Evolutionary conservation across 2,329 filamentous ascomycete species (phyloP).

Genomic region (Biscogniauxia sp.): DNA sequence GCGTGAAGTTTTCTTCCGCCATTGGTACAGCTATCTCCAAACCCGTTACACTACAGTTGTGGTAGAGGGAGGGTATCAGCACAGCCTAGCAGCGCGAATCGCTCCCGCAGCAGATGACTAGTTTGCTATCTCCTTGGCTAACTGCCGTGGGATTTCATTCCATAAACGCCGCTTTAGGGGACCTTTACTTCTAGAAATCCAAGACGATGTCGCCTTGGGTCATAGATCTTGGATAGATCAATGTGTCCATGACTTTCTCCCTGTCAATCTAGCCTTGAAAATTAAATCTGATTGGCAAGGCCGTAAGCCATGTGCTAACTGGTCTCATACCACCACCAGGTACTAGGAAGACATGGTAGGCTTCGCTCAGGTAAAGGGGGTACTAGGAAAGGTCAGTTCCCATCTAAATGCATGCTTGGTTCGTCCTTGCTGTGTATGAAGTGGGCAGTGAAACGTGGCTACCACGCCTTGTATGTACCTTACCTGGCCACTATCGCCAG

Average conservation of each 20-base stretch:
- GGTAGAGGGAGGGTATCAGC: slow-evolving; percentile 15
- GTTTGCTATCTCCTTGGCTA: slow-evolving; percentile 1
- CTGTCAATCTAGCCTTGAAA: background rate
- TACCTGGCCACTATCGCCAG: background rate
- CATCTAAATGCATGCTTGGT: background rate
- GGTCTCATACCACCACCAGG: background rate
- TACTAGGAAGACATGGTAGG: background rate
- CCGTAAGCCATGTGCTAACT: background rate
- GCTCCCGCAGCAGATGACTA: slow-evolving; percentile 12
- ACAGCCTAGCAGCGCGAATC: background rate
- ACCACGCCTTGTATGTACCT: background rate
- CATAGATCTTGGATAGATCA: background rate
- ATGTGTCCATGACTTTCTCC: background rate
- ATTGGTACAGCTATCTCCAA: background rate
- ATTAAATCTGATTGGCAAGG: background rate
- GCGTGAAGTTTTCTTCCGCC: background rate
- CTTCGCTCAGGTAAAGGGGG: background rate
- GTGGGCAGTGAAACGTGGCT: background rate
- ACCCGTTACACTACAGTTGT: background rate
- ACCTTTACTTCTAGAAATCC: background rate
- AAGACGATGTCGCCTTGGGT: background rate
- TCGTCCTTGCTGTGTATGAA: background rate
- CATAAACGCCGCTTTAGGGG: slow-evolving; percentile 11
- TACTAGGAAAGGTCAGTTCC: background rate
- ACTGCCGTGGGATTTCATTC: slow-evolving; percentile 1